Conservation (phyloP, 441 rosid genomes). For the Adansonia gregorii region DNA sequence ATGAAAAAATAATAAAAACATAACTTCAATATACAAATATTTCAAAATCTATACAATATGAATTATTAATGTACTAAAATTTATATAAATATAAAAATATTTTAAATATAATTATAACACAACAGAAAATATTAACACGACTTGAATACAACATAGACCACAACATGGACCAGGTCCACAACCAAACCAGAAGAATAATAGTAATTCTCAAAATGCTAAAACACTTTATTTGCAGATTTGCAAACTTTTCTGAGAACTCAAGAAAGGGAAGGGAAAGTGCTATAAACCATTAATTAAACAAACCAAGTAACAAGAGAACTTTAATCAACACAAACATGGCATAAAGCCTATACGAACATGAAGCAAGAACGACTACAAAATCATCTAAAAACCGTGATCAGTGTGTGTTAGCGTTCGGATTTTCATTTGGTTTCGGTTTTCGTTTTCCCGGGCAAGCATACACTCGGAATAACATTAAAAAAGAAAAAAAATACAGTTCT, state of each 20-base stretch:
- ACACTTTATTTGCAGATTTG: background rate
- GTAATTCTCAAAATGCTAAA: background rate
- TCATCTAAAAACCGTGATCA: background rate
- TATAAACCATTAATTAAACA: slow-evolving; percentile 7
- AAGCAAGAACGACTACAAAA: slow-evolving; percentile 11
- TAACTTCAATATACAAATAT: too few relatives aligned
- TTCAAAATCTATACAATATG: too few relatives aligned
- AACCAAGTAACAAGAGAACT: background rate
- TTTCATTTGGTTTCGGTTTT: background rate
- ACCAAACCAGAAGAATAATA: background rate
- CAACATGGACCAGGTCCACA: too few relatives aligned
- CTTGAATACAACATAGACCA: too few relatives aligned
- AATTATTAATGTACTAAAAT: too few relatives aligned
- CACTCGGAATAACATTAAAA: background rate
- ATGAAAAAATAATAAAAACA: too few relatives aligned
- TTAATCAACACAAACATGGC: background rate
- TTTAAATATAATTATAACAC: too few relatives aligned
- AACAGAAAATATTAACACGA: too few relatives aligned
- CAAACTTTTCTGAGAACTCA: background rate
- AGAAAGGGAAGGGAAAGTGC: background rate
- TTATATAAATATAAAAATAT: too few relatives aligned
- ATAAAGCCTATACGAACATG: background rate
- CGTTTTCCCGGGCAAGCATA: background rate
- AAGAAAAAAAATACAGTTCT: background rate
- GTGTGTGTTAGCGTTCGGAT: background rate